Evolutionary conservation across 202 grass and related monocot genomes (phyloP), one percentile per base, ranked within the genome.

Genomic region (Schoenoplectus triqueter): DNA sequence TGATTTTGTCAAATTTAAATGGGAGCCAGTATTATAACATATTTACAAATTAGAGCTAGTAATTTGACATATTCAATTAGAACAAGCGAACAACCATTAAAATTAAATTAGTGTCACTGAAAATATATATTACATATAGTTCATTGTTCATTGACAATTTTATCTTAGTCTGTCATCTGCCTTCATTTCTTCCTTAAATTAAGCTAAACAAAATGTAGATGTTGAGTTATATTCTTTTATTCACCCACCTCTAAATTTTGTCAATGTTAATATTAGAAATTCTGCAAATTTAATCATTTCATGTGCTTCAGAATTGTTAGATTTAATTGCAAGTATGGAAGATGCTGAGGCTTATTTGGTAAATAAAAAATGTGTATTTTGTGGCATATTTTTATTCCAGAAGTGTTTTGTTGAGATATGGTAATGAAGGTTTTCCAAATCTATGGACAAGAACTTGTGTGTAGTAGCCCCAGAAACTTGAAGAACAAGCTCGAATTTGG

Each of bases 31-130:
- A 11, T 31, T 31, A 31, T 31, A 31, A 0, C 31, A 31, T 31
- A 31, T 49, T 96, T 72, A 44, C 69, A 72, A 47, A 48, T 6
- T 10, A 80, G 48, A 39, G 56, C 74, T 6, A 86, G 81, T 2
- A 65, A 10, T 62, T 65, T 31, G 52, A 54, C 73, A 88, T 80
- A 75, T 15, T 73, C 74, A 78, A 42, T 41, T 10, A n/a, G 31
- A 57, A 57, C 54, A 57, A 57, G 54, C 14, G 54, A 57, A 14
- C 51, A 78, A 41, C 21, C 10, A 31, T 31, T 31, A 31, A 31
- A 31, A 31, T 31, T 31, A 31, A 31, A 31, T 60, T 78, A 78
- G 6, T 21, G 14, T 59, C 6, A 41, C 54, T 59, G 2, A 56
- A 60, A 78, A 41, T 13, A 59, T 59, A 11, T 41, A 42, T 50